Conservation (phyloP, 305 asterid genomes). For the Salvia sclarea region DNA sequence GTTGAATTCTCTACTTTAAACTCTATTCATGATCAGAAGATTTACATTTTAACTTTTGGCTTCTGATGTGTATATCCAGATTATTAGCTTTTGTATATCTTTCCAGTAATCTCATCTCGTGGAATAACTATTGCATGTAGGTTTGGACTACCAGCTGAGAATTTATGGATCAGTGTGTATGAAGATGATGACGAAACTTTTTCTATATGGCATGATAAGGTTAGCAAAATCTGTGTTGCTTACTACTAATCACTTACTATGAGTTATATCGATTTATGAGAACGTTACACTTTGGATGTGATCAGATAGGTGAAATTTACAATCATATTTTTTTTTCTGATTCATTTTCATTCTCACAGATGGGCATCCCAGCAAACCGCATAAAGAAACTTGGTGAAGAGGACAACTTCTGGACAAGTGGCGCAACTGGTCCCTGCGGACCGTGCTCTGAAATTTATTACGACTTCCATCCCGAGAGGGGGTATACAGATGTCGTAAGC, state of each 20-base stretch:
- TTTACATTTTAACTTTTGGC: constrained; percentile 1
- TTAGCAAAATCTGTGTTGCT: constrained; percentile 25
- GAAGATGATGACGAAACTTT: constrained; percentile 83
- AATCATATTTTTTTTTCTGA: not conserved
- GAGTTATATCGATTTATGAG: not conserved
- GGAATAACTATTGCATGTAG: constrained; percentile 40
- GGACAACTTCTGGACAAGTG: constrained; percentile 98
- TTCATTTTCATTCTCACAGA: constrained; percentile 43
- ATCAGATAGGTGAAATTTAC: not conserved
- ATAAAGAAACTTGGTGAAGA: constrained; percentile 86
- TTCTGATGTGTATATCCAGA: not conserved
- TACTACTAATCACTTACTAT: not conserved
- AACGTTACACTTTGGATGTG: not conserved
- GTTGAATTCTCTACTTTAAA: not conserved
- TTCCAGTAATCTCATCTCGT: constrained; percentile 16
- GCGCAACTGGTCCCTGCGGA: constrained; percentile 94
- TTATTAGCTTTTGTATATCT: not conserved
- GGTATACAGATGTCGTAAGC: constrained; percentile 70
- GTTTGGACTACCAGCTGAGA: constrained; percentile 75
- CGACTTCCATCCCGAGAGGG: constrained; percentile 88
- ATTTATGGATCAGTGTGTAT: constrained; percentile 85
- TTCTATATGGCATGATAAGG: constrained; percentile 90
- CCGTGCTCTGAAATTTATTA: constrained; percentile 96
- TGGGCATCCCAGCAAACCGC: constrained; percentile 77
- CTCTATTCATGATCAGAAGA: not conserved